Base-by-base conservation (phyloP, 2,329 filamentous ascomycete species). In the Scolecobasidium constrictum region DNA sequence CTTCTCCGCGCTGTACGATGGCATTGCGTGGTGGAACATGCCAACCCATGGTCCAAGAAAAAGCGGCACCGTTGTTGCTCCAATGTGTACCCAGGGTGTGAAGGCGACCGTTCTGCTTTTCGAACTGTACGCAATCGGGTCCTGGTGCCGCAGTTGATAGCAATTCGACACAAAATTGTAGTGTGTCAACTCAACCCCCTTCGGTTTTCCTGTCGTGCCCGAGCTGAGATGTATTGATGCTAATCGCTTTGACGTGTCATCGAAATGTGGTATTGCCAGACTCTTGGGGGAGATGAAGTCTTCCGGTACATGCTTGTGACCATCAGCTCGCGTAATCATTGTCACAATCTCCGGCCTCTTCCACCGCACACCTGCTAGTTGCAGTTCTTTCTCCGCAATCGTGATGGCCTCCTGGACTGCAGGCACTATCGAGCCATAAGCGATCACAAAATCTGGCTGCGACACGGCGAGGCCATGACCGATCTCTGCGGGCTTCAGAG, bases 71-170 rank as follows among this genome's bases (percentile, higher is more conserved):
- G 64, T 67, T 5, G 65, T 67, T 53, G 61, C 66, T 42, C 54
- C 65, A 40, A 68, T 67, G 46, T 68, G 64, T 4, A 62, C 60
- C 56, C 62, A 67, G 2, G 65, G 64, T 1, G 64, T 68, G 50
- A 63, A 67, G 17, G 62, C 58, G 1, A 68, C 62, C 0, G 57
- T 62, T 9, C 58, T 52, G 2, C 52, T 57, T 4, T 46, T 54
- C 1, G 59, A 50, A 40, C 59, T 50, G 47, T 65, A 65, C 33
- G 61, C 58, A 5, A 49, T 47, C 5, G 49, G 49, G 43, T 66
- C 64, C 23, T 64, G 59, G 0, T 55, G 48, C 7, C 62, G 49
- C n/a, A 66, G 61, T 33, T 67, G 64, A 17, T 43, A 48, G 34
- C 16, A 20, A 40, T 43, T 43, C 7, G 40, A 23, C 9, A 53